phyloP scores from a whole-genome alignment of 1,284 basidiomycete genomes.

The Cutaneotrichosporon sp. region DNA sequence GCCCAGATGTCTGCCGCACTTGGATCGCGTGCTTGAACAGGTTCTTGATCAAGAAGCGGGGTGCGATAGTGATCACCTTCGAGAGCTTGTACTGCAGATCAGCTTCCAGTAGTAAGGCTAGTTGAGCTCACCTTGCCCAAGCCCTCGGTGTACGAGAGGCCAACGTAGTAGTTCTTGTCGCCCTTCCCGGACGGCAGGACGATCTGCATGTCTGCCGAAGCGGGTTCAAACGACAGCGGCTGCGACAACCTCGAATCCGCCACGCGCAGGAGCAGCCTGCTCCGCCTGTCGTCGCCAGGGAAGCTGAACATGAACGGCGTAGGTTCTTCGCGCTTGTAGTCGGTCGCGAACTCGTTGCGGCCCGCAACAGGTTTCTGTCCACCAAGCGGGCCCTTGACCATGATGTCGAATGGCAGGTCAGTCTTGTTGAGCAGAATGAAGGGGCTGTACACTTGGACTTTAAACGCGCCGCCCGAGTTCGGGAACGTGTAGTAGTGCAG shows the following conservation, averaged over 20 bases:
- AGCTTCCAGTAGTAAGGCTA: neutral
- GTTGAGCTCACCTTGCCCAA: slow-evolving; percentile 66
- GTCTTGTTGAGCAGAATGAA: slow-evolving; percentile 95
- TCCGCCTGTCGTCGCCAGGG: slow-evolving; percentile 70
- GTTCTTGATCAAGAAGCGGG: slow-evolving; percentile 90
- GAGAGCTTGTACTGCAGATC: slow-evolving; percentile 75
- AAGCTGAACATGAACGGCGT: slow-evolving; percentile 86
- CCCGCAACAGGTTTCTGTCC: slow-evolving; percentile 82
- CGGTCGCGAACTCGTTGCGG: slow-evolving; percentile 58
- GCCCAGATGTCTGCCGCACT: slow-evolving; percentile 77
- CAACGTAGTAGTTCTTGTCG: slow-evolving; percentile 79
- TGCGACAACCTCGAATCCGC: slow-evolving; percentile 89
- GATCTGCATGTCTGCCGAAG: slow-evolving; percentile 83
- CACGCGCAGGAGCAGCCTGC: slow-evolving; percentile 79
- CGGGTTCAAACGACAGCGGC: slow-evolving; percentile 85
- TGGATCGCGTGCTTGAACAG: slow-evolving; percentile 67
- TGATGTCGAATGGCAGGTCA: slow-evolving; percentile 76
- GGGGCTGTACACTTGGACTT: slow-evolving; percentile 92
- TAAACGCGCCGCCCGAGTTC: slow-evolving; percentile 95
- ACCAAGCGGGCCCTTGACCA: slow-evolving; percentile 70
- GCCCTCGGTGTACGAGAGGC: slow-evolving; percentile 90
- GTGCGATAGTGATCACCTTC: slow-evolving; percentile 89
- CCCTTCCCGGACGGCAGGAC: slow-evolving; percentile 67
- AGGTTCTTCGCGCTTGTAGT: slow-evolving; percentile 58
- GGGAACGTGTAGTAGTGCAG: slow-evolving; percentile 87